These are phyloP conservation scores for Linum trigynum DNA, from an alignment of 345 rosid genomes.

Conservation along the genomic window DNA sequence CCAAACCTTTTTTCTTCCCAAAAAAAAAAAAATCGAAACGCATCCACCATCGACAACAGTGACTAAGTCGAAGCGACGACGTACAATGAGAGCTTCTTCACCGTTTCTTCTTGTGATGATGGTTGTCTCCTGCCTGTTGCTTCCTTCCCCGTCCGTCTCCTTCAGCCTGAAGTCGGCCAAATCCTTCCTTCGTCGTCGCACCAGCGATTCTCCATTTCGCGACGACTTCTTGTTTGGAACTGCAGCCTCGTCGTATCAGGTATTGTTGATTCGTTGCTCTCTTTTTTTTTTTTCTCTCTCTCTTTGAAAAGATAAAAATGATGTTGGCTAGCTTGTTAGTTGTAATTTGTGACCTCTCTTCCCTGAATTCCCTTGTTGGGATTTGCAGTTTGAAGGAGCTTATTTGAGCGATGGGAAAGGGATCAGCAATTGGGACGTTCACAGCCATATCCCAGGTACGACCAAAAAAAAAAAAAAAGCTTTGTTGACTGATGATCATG, in stretches of 20 bases:
- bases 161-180: background rate
- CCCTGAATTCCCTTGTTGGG: too few species aligned
- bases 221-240: conserved; percentile 3
- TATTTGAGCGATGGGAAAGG: conserved; percentile 19
- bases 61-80: too few species aligned
- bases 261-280: too few species aligned
- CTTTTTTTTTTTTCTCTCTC: too few species aligned
- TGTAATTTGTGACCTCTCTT: too few species aligned
- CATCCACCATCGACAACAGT: too few species aligned
- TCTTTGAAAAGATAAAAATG: too few species aligned
- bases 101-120: background rate
- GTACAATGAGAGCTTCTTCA: too few species aligned
- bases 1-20: too few species aligned
- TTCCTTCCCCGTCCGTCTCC: background rate
- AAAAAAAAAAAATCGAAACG: too few species aligned
- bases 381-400: conserved; percentile 16
- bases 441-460: conserved; percentile 13
- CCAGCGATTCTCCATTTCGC: background rate
- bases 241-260: background rate
- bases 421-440: conserved; percentile 16
- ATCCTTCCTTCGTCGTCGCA: background rate
- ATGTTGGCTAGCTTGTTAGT: too few species aligned
- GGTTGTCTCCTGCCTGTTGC: background rate
- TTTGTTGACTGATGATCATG: too few species aligned
- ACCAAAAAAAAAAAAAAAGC: background rate